Conservation (phyloP, 2,329 filamentous ascomycete species). For the Lachnellula willkommii region DNA sequence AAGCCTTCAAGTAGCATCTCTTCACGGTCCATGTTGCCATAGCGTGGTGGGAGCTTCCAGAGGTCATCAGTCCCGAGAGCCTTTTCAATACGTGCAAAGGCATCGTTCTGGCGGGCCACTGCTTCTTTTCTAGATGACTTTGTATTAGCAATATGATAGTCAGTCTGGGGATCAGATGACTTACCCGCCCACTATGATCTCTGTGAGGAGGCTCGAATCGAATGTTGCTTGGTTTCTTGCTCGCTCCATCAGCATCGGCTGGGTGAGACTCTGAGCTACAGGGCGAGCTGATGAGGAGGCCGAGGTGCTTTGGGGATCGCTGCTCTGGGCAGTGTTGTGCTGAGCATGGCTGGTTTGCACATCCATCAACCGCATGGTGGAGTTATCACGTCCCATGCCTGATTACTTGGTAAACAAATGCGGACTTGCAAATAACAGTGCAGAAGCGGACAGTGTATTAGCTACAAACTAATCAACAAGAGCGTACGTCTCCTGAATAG, state of each 20-base stretch:
- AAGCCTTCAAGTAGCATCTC: conserved; percentile 7
- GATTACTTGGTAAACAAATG: too few relatives aligned
- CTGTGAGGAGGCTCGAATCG: conserved; percentile 3
- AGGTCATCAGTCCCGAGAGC: conserved; percentile 7
- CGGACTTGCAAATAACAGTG: too few relatives aligned
- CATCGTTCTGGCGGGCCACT: background rate
- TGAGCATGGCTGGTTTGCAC: too few relatives aligned
- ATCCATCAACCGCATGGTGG: too few relatives aligned
- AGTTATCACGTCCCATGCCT: too few relatives aligned
- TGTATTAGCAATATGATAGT: background rate
- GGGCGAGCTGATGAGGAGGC: background rate
- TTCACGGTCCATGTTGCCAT: conserved; percentile 9
- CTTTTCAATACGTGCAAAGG: conserved; percentile 12
- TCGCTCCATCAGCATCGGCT: conserved; percentile 1
- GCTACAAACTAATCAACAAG: too few relatives aligned
- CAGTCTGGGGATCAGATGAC: background rate
- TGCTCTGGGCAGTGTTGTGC: background rate
- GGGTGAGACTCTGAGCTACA: background rate
- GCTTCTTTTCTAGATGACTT: conserved; percentile 2
- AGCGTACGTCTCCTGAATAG: too few relatives aligned
- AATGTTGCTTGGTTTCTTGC: conserved; percentile 5
- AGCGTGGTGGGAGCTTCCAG: conserved; percentile 10
- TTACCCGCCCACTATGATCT: conserved; percentile 14
- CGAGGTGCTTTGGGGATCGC: background rate
- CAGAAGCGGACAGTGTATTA: too few relatives aligned